A percentile compares a stretch with the other conserved stretches of the same genome.
Evolutionary conservation across 805 yeast species (phyloP).

Genomic region (Grigorovia humatica): DNA sequence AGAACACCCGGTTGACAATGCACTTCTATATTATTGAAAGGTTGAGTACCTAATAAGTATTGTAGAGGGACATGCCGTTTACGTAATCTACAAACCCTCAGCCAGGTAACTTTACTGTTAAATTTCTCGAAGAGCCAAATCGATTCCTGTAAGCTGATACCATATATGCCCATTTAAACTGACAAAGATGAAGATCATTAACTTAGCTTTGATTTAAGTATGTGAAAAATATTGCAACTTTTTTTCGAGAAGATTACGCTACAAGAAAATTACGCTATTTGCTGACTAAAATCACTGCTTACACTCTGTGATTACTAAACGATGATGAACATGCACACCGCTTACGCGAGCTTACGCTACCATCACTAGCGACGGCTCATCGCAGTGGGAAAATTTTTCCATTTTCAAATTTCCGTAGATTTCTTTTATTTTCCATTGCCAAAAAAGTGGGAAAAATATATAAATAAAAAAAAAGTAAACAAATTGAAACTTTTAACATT

Average conservation of each 20-base stretch:
- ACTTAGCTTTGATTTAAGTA: no score
- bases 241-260: no score
- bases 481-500: neutral
- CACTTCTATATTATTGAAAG: conserved; percentile 65
- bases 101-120: neutral
- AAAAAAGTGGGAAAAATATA: neutral
- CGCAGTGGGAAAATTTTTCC: neutral
- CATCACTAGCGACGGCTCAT: neutral
- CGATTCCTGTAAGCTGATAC: conserved; percentile 10
- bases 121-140: conserved; percentile 19
- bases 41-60: conserved; percentile 76
- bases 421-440: neutral
- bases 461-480: neutral
- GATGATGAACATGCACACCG: neutral
- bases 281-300: neutral
- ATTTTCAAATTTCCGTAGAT: neutral
- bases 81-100: conserved; percentile 44
- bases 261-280: neutral
- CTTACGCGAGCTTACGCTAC: no score
- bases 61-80: conserved; percentile 60
- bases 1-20: conserved; percentile 54
- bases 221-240: no score
- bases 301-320: neutral
- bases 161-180: neutral
- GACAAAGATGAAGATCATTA: neutral